These are phyloP conservation scores for Kluyveromyces dobzhanskii DNA, from an alignment of 805 yeast species.

Conservation along the genomic window DNA sequence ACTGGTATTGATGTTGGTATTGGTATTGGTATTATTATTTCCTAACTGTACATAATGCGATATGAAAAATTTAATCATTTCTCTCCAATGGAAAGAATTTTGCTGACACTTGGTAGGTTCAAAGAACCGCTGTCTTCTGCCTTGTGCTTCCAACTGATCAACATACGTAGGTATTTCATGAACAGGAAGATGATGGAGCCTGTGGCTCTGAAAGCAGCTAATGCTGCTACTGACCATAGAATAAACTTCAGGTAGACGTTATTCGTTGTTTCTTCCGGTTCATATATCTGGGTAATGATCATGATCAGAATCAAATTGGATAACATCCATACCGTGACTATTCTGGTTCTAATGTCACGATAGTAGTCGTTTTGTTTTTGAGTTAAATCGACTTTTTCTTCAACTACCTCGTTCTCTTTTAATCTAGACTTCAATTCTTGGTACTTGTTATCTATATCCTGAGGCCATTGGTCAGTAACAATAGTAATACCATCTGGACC, in stretches of 20 bases:
- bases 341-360: constrained; percentile 88
- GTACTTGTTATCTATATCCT: constrained; percentile 31
- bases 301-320: constrained; percentile 72
- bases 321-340: constrained; percentile 91
- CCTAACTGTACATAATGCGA: too few relatives aligned
- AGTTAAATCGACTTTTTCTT: constrained; percentile 21
- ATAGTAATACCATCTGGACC: constrained; percentile 79
- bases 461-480: constrained; percentile 48
- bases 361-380: constrained; percentile 69
- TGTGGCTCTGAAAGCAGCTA: constrained; percentile 71
- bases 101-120: constrained; percentile 11
- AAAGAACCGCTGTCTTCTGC: constrained; percentile 30
- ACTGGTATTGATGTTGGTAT: too few relatives aligned
- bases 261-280: constrained; percentile 51
- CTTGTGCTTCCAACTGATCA: constrained; percentile 34
- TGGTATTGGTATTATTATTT: too few relatives aligned
- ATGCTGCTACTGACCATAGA: constrained; percentile 84
- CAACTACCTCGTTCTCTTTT: constrained; percentile 28
- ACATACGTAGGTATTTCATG: constrained; percentile 31
- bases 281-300: constrained; percentile 79
- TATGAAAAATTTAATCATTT: too few relatives aligned
- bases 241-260: constrained; percentile 78
- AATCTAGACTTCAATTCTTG: constrained; percentile 31
- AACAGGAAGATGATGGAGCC: constrained; percentile 71
- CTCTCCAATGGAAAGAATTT: constrained; percentile 2